Base-by-base conservation (phyloP, 768 basidiomycete genomes). In the Lentinula sp. region DNA sequence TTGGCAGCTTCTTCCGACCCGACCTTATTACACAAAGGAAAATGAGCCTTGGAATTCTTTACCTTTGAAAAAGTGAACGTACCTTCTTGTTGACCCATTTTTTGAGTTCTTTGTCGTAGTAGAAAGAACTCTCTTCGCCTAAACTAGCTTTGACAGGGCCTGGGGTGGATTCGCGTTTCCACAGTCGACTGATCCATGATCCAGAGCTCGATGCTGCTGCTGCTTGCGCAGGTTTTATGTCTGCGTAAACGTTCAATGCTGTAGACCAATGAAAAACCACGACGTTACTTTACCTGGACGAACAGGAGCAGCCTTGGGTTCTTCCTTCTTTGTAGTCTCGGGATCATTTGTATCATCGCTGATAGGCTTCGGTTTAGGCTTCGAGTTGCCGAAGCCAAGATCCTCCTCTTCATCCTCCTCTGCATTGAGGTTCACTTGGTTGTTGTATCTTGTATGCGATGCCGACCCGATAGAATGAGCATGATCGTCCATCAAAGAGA, bases 51-150 rank as follows among this genome's bases (percentile, higher is more conserved):
- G 18, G 32, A 32, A 50, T 62, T 13, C 59, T 18, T 49, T 54
- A 31, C n/a, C 32, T 61, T 21, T 2, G 21, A 1, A 31, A 28
- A 31, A 60, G 55, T 21, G 8, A 5, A 64, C 74, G 70, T 62
- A 93, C 94, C 77, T 89, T 94, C 74, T 90, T 95, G 71, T 97
- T 95, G 31, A 99, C 87, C 97, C 97, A 99, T 63, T 89, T 84
- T 71, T 95, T 95, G 62, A 88, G 81, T n/a, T 97, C 94, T 67
- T 90, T 87, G 70, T 99, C 97, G 70, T 91, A 99, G 68, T 93
- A 89, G 76, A 98, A 96, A 31, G 86, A 78, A 18, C 73, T 93
- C 70, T 95, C 86, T 65, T 98, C 93, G 7, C 97, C 97, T 28
- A 99, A 83, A 66, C 89, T 98, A 18, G 96, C 97, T 69, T 87